Base-by-base conservation (phyloP, 306 rosid species). In the Sicyos baderoa region DNA sequence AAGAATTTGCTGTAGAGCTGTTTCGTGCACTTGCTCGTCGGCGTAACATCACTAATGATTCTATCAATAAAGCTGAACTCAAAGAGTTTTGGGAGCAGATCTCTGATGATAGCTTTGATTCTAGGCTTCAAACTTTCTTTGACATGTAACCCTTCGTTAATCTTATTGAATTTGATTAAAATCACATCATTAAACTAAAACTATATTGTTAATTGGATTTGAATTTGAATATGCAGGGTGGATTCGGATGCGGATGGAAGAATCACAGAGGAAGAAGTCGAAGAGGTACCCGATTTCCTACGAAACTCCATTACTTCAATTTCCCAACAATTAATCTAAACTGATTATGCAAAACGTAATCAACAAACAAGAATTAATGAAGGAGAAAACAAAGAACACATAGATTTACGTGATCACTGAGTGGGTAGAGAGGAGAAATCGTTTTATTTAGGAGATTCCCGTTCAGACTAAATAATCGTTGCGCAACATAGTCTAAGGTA, bases 231-330 rank as follows among this genome's bases (percentile, higher is more conserved):
- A 29, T 79, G 69, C 79, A 84, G 89, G 89, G 86, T 85, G 15
- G 89, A 85, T 49, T 78, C 53, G 51, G 89, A 85, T 66, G 84
- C 89, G 1, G 86, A 85, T 40, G 89, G 89, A 70, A 77, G 89
- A 80, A 85, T 85, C 65, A 40, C 86, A 0, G 86, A 82, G 57
- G 86, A 77, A 72, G 89, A 84, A 64, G 86, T 84, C 27, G 71
- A 64, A 49, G 89, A 85, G 86, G 89, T 85, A 71, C 15, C 15
- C 5, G 4, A 9, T 12, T 0, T 17, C 4, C 21, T 29, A 3
- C 22, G 45, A 7, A 15, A 1, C 63, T 57, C 0, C 40, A 6
- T 23, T 56, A 2, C 0, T 50, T 50, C 19, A 50, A 50, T 50
- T 5, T 50, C 21, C 54, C 21, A 16, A 3, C 0, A 25, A 25